phyloP scores from a whole-genome alignment of 1,284 basidiomycete genomes.

The Apiotrichum sp. region DNA sequence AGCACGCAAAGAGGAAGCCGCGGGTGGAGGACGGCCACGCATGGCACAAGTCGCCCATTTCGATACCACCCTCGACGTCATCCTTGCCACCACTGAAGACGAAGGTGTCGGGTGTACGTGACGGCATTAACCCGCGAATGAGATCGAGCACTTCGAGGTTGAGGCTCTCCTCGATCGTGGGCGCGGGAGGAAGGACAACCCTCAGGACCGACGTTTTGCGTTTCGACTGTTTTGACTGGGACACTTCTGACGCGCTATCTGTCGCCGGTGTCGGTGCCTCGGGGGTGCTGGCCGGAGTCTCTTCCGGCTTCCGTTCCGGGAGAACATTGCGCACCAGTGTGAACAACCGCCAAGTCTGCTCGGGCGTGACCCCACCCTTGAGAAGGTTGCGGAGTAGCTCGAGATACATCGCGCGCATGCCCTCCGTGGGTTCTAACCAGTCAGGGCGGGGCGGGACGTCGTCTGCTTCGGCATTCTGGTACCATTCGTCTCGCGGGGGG shows the following conservation, averaged over 20 bases:
- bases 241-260: not conserved
- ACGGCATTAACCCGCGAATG: slow-evolving; percentile 34
- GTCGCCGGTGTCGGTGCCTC: not conserved
- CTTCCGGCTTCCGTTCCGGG: slow-evolving; percentile 3
- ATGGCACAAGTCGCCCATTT: slow-evolving; percentile 31
- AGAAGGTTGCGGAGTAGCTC: slow-evolving; percentile 30
- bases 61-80: slow-evolving; percentile 31
- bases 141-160: slow-evolving; percentile 39
- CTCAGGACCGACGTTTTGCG: not conserved
- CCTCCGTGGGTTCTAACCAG: slow-evolving; percentile 21
- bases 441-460: slow-evolving; percentile 9
- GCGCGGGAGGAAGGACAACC: not conserved
- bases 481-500: slow-evolving; percentile 33
- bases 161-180: slow-evolving; percentile 16
- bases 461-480: slow-evolving; percentile 14
- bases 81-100: slow-evolving; percentile 27
- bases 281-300: not conserved
- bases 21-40: slow-evolving; percentile 35
- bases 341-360: slow-evolving; percentile 38
- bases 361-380: slow-evolving; percentile 33
- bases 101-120: slow-evolving; percentile 38
- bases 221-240: not conserved
- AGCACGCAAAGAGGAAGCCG: slow-evolving; percentile 41
- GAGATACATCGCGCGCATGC: slow-evolving; percentile 28
- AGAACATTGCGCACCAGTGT: slow-evolving; percentile 28